These are phyloP conservation scores for Aspergillus vadensis DNA, from an alignment of 2,329 filamentous ascomycete species.

Conservation along the genomic window DNA sequence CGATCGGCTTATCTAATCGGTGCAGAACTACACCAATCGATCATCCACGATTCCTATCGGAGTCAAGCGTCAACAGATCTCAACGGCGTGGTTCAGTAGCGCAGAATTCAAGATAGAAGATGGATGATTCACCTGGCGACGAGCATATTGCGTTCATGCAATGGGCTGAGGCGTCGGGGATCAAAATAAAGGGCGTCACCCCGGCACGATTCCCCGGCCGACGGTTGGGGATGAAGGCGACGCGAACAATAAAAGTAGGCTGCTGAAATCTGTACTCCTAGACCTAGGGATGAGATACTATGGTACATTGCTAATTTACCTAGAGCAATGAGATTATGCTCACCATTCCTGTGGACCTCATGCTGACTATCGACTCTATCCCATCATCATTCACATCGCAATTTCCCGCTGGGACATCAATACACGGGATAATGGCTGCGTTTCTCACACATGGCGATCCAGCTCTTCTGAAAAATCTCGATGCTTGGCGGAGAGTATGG, in stretches of 20 bases:
- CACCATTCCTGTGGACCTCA: conserved; percentile 61
- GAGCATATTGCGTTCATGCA: conserved; percentile 56
- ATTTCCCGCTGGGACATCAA: conserved; percentile 58
- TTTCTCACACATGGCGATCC: conserved; percentile 57
- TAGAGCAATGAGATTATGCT: conserved; percentile 63
- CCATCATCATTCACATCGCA: conserved; percentile 54
- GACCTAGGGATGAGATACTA: too few species aligned
- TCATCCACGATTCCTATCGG: neutral
- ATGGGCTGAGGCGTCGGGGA: conserved; percentile 67
- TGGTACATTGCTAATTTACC: neutral
- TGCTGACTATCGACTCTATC: conserved; percentile 66
- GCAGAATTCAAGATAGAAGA: neutral
- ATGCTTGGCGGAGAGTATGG: conserved; percentile 67
- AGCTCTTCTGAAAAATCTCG: conserved; percentile 50
- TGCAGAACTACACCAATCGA: conserved; percentile 3
- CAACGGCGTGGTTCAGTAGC: neutral
- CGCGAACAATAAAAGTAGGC: conserved; percentile 62
- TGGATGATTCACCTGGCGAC: conserved; percentile 16
- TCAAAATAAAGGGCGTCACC: conserved; percentile 66
- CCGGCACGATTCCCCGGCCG: conserved; percentile 69
- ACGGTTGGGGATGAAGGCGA: conserved; percentile 75
- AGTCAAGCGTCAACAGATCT: neutral
- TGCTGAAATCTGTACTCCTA: too few species aligned
- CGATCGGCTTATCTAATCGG: conserved; percentile 7
- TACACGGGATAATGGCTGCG: conserved; percentile 72